These are phyloP conservation scores for Auricularia sp. DNA, from an alignment of 768 basidiomycete genomes.

Conservation along the genomic window DNA sequence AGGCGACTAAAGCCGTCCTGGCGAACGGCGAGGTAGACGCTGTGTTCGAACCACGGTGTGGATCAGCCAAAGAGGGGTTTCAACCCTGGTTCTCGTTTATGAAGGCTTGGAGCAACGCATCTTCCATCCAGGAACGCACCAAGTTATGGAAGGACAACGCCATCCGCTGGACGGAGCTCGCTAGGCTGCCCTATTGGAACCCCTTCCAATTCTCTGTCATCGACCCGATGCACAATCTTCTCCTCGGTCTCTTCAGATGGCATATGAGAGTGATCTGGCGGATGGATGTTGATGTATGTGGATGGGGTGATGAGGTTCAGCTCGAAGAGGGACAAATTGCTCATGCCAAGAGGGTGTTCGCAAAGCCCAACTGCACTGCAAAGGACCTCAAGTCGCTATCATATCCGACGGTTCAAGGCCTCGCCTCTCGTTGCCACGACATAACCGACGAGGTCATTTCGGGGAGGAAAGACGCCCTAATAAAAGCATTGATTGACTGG, in stretches of 20 bases:
- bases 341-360: neutral
- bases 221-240: conserved; percentile 14
- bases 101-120: neutral
- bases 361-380: too few relatives aligned
- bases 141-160: conserved; percentile 13
- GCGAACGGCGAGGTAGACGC: neutral
- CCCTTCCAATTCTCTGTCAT: conserved; percentile 20
- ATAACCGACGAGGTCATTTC: too few relatives aligned
- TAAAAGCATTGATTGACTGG: too few relatives aligned
- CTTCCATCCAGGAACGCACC: neutral
- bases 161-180: conserved; percentile 22
- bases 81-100: neutral
- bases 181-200: conserved; percentile 32
- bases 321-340: neutral
- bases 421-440: too few relatives aligned
- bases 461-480: too few relatives aligned
- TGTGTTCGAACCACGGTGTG: too few relatives aligned
- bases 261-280: neutral
- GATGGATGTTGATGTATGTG: neutral
- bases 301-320: neutral
- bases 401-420: too few relatives aligned
- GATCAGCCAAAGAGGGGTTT: too few relatives aligned
- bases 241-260: neutral
- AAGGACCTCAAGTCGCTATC: too few relatives aligned
- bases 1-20: neutral